These are phyloP conservation scores for Boeremia exigua DNA, from an alignment of 2,329 filamentous ascomycete species.

Conservation along the genomic window DNA sequence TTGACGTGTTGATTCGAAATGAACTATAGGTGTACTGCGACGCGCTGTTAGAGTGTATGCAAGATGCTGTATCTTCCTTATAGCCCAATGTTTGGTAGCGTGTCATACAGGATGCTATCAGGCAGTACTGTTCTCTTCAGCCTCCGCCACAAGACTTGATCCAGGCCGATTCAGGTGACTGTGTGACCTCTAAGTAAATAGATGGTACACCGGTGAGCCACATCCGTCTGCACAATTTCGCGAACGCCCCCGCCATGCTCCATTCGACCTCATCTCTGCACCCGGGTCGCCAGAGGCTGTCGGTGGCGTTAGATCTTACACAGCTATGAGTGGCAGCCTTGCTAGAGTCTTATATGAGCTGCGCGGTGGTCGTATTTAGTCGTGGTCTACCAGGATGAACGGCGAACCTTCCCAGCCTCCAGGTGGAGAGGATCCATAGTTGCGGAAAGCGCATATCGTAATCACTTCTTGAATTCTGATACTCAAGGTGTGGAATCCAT, in stretches of 20 bases:
- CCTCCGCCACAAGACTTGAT: constrained; percentile 20
- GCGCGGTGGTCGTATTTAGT: neutral
- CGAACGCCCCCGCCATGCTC: neutral
- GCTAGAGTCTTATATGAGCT: neutral
- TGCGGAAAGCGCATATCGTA: too few species aligned
- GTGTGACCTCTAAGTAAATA: constrained; percentile 12
- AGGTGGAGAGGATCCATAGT: too few species aligned
- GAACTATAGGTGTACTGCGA: neutral
- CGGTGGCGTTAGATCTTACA: neutral
- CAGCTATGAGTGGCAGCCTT: neutral
- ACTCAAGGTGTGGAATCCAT: too few species aligned
- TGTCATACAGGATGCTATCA: neutral
- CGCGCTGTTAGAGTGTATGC: neutral
- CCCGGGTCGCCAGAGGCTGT: neutral
- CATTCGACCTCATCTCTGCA: neutral
- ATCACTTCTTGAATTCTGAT: too few species aligned
- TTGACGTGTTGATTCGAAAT: neutral
- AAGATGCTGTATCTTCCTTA: neutral
- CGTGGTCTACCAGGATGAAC: too few species aligned
- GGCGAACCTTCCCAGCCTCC: too few species aligned
- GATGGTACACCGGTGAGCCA: constrained; percentile 24
- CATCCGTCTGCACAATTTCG: neutral
- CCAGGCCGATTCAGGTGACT: neutral
- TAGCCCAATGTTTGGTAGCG: neutral
- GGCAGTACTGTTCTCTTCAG: constrained; percentile 14